Conservation (phyloP, 805 yeast genomes). For the Martiniozyma abietophila region DNA sequence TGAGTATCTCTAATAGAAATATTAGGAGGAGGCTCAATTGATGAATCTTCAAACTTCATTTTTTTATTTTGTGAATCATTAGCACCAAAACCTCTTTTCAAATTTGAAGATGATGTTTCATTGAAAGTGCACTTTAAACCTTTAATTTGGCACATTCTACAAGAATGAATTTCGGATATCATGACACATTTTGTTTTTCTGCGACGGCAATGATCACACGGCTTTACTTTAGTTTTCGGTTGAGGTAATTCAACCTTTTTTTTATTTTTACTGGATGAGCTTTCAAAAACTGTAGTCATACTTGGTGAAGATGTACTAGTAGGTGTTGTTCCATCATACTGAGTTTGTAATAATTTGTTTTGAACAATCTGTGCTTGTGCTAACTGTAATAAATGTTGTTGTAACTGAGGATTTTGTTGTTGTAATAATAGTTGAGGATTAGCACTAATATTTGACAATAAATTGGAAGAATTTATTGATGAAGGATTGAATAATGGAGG, state of each 20-base stretch:
- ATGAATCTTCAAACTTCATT: constrained; percentile 26
- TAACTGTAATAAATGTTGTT: constrained; percentile 4
- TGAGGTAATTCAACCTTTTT: constrained; percentile 27
- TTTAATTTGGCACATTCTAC: constrained; percentile 70
- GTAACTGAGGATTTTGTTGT: constrained; percentile 10
- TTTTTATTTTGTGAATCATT: constrained; percentile 20
- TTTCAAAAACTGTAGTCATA: too few relatives aligned
- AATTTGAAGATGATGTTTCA: constrained; percentile 36
- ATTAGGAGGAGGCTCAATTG: constrained; percentile 30
- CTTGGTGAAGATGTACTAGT: background rate
- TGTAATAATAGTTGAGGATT: constrained; percentile 5
- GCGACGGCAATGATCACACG: constrained; percentile 81
- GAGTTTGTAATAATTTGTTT: constrained; percentile 6
- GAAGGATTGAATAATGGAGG: background rate
- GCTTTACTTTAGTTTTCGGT: constrained; percentile 38
- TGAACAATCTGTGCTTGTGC: constrained; percentile 1
- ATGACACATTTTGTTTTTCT: constrained; percentile 73
- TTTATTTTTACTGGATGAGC: too few relatives aligned
- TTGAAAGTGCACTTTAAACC: constrained; percentile 67
- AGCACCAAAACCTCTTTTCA: constrained; percentile 29
- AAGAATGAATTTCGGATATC: constrained; percentile 50
- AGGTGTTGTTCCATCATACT: constrained; percentile 1
- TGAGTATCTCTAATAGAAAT: constrained; percentile 40
- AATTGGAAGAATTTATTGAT: constrained; percentile 2
- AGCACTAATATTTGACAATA: constrained; percentile 2